Evolutionary conservation across 352 stramenopile species (phyloP).

Genomic region (Globisporangium polare): DNA sequence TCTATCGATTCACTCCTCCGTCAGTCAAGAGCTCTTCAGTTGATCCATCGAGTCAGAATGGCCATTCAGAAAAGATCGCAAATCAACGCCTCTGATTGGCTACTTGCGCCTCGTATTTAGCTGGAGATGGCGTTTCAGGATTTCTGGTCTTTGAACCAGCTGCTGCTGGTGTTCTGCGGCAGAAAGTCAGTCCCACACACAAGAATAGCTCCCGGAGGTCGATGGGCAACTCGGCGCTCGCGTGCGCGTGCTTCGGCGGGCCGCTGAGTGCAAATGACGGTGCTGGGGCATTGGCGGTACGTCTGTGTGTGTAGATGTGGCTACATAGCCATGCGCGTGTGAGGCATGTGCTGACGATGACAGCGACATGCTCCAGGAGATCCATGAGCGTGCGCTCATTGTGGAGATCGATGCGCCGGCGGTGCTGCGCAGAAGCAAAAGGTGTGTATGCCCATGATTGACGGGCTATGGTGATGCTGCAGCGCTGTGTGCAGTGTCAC

Average conservation of each 20-base stretch:
- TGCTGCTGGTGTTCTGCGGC: neutral
- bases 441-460: neutral
- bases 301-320: neutral
- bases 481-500: neutral
- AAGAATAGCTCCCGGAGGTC: neutral
- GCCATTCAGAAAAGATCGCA: slow-evolving; percentile 10
- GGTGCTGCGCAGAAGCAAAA: neutral
- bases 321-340: neutral
- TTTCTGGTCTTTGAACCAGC: slow-evolving; percentile 7
- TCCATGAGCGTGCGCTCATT: slow-evolving; percentile 4
- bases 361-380: neutral
- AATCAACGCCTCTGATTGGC: slow-evolving; percentile 3
- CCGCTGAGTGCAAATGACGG: neutral
- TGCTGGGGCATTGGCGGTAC: neutral
- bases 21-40: neutral
- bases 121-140: neutral
- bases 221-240: slow-evolving; percentile 25
- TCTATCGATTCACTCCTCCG: neutral
- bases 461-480: neutral
- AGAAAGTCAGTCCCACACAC: neutral
- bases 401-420: slow-evolving; percentile 13
- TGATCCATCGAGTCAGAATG: slow-evolving; percentile 3
- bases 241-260: slow-evolving; percentile 15
- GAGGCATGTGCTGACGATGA: neutral
- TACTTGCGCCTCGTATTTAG: slow-evolving; percentile 2